A percentile compares a stretch with the other conserved stretches of the same genome.
Conservation (phyloP, 169 alveolate species). For the Toxoplasma gondii region DNA sequence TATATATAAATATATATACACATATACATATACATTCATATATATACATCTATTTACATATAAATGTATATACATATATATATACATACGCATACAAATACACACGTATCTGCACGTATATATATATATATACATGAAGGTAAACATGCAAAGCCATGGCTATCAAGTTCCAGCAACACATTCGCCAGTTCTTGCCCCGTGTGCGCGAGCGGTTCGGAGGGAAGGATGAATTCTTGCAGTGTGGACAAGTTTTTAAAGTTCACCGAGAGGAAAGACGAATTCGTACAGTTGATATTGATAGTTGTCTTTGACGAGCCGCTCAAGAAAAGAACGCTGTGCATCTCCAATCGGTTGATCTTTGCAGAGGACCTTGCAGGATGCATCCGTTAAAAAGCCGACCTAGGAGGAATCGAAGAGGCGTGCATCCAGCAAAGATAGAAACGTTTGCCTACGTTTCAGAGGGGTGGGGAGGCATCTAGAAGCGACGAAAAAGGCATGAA, state of each 20-base stretch:
- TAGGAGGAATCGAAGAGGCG: background rate
- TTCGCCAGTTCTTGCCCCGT: too few species aligned
- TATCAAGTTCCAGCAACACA: too few species aligned
- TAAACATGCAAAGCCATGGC: too few species aligned
- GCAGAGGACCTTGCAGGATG: slow-evolving; percentile 57
- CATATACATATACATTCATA: background rate
- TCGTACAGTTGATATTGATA: slow-evolving; percentile 57
- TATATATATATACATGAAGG: background rate
- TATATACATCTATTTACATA: background rate
- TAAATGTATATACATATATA: background rate
- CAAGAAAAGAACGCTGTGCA: slow-evolving; percentile 8
- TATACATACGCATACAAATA: background rate
- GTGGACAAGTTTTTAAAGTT: too few species aligned
- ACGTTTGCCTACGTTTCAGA: background rate
- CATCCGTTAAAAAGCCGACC: slow-evolving; percentile 35
- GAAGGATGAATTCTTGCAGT: too few species aligned
- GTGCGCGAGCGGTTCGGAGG: too few species aligned
- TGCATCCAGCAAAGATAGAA: background rate
- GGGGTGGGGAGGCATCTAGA: too few species aligned
- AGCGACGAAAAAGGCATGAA: too few species aligned
- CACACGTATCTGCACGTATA: background rate
- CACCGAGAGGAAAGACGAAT: too few species aligned
- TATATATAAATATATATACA: too few species aligned
- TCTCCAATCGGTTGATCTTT: slow-evolving; percentile 39
- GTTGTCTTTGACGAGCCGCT: slow-evolving; percentile 55